phyloP scores from a whole-genome alignment of 306 rosid species.

The Cucumis sativus region DNA sequence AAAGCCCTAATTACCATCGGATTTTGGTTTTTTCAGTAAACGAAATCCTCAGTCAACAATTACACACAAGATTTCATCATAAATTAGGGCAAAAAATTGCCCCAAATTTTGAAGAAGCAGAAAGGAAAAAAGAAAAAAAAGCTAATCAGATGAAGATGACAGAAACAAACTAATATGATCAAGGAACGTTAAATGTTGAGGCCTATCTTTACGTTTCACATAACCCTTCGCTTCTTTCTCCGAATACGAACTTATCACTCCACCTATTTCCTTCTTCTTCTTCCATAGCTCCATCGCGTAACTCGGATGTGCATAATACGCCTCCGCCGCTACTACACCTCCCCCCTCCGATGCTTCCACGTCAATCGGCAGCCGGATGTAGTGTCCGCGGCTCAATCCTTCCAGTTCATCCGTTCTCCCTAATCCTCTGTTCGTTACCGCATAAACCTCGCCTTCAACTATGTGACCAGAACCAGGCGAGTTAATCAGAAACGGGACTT shows the following conservation, averaged over 20 bases:
- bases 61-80: not conserved
- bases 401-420: constrained; percentile 47
- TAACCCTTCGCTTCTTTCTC: constrained; percentile 49
- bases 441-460: constrained; percentile 59
- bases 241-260: constrained; percentile 26
- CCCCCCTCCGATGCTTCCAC: not conserved
- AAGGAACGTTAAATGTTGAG: constrained; percentile 53
- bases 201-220: constrained; percentile 70
- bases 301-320: constrained; percentile 49
- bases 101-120: not conserved
- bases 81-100: not conserved
- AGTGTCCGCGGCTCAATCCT: constrained; percentile 48
- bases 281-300: constrained; percentile 62
- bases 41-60: not conserved
- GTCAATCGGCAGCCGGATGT: constrained; percentile 42
- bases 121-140: not conserved
- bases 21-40: not conserved
- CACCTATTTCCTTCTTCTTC: constrained; percentile 26
- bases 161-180: constrained; percentile 56
- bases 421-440: constrained; percentile 34
- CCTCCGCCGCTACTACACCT: constrained; percentile 34
- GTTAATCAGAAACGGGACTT: constrained; percentile 65
- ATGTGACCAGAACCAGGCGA: constrained; percentile 42
- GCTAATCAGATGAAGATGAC: constrained; percentile 9
- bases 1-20: not conserved